phyloP scores from a whole-genome alignment of 192 early-diverging fungal species.

The Mortierella alpina region DNA sequence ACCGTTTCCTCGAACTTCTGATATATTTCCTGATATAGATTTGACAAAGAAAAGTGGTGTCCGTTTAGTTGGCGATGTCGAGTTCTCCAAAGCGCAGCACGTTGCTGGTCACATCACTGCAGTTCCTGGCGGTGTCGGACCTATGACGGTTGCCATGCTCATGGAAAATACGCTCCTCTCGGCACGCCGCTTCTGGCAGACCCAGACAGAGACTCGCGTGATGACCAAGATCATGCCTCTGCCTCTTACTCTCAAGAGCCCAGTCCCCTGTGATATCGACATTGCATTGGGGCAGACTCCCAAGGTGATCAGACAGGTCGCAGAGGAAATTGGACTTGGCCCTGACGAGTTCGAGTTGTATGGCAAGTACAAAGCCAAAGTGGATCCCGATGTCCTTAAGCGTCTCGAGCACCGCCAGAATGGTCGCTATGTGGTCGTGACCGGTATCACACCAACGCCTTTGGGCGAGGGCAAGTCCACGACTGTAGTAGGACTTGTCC shows the following conservation, averaged over 20 bases:
- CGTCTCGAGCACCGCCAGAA: slow-evolving; percentile 82
- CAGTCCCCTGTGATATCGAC: slow-evolving; percentile 95
- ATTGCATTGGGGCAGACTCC: slow-evolving; percentile 92
- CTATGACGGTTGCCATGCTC: slow-evolving; percentile 99
- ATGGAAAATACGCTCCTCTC: slow-evolving; percentile 88
- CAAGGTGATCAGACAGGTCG: slow-evolving; percentile 83
- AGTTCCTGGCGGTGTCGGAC: slow-evolving; percentile 98
- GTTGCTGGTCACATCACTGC: slow-evolving; percentile 91
- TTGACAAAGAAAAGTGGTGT: slow-evolving; percentile 89
- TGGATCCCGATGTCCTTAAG: slow-evolving; percentile 83
- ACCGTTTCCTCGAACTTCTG: not conserved
- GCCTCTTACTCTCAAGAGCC: slow-evolving; percentile 71
- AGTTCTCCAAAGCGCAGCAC: slow-evolving; percentile 74
- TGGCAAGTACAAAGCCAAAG: slow-evolving; percentile 91
- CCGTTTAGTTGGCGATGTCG: slow-evolving; percentile 95
- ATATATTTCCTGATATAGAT: slow-evolving; percentile 59
- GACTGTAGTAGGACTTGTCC: slow-evolving; percentile 92
- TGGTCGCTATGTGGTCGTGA: slow-evolving; percentile 95
- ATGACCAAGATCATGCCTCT: slow-evolving; percentile 64
- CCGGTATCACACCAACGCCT: slow-evolving; percentile 98
- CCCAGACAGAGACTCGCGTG: slow-evolving; percentile 53
- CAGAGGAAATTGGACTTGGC: slow-evolving; percentile 85
- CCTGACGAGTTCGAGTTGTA: slow-evolving; percentile 87
- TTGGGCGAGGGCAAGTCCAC: slow-evolving; percentile 99
- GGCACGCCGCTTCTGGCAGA: slow-evolving; percentile 76